Evolutionary conservation across 2,329 filamentous ascomycete species (phyloP), one percentile per base, ranked within the genome.

Genomic region (Macrophomina tecta): DNA sequence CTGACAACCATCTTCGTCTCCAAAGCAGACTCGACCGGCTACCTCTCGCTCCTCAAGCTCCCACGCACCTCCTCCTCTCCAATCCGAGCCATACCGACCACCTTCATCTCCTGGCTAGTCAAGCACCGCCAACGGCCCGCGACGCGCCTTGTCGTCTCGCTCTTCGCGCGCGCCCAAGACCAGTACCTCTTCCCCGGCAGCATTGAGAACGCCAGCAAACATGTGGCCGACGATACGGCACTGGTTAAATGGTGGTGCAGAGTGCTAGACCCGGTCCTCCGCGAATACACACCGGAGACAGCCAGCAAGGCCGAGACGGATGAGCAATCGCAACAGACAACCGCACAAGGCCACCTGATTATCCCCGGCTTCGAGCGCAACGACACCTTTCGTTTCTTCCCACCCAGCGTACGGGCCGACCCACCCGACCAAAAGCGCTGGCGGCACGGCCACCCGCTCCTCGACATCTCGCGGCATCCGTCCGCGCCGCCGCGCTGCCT

Each of bases 171-270:
- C 68, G 89, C 95, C 0, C 95, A 98, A 76, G 89, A 90, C 62
- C 95, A 98, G 75, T 99, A 99, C 72, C 86, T 99, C 14, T 99
- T 98, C 75, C 94, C 95, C 0, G 93, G 93, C 0, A 98, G 94
- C 74, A 88, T 93, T 46, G 90, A 97, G 68, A 94, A 97, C 76
- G 79, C 80, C 18, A 87, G 87, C 2, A 99, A 99, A 76, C 95
- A 99, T 81, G 90, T 99, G 0, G 82, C 98, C 8, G 93, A 97
- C 73, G 95, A 99, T 73, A 86, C 93, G 38, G 92, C 91, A 0
- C 82, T 99, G 62, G 92, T 99, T 23, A 92, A 90, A 73, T 99
- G 95, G 95, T 99, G 95, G 95, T 97, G 93, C 75, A 90, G 88
- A 16, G 91, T 94, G 11, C 81, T 97, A 12, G 90, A 97, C 74